Percentiles rank a stretch among this genome's conserved stretches.
Conservation (phyloP, 306 rosid genomes). For the Dryas octopetala region DNA sequence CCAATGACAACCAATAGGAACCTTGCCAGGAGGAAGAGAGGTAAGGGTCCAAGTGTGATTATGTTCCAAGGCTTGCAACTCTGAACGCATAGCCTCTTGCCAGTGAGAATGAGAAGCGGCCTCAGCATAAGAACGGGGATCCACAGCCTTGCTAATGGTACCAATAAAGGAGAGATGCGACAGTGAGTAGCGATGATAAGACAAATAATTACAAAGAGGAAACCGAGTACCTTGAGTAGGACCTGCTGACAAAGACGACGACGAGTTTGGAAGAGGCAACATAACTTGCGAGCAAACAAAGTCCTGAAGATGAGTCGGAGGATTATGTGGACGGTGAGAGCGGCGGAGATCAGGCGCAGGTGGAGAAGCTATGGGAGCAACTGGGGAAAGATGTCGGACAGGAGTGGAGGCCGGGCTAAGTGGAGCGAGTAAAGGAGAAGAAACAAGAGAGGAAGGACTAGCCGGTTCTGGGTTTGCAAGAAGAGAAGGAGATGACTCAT, state of each 20-base stretch:
- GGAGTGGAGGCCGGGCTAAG: no score
- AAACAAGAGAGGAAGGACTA: no score
- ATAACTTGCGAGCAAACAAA: no score
- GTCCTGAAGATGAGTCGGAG: no score
- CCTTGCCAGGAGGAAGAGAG: background rate
- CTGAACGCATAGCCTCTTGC: background rate
- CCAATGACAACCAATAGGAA: background rate
- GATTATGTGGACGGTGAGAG: no score
- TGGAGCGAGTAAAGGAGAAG: no score
- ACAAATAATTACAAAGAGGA: background rate
- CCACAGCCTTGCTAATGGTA: background rate
- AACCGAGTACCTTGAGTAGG: background rate
- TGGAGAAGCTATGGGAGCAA: no score
- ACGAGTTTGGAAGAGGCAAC: no score
- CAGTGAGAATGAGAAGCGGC: background rate
- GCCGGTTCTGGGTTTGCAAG: no score
- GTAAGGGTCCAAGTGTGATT: background rate
- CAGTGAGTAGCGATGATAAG: background rate
- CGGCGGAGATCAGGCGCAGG: no score
- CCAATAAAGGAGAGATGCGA: background rate
- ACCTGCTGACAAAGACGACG: background rate
- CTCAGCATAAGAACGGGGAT: background rate
- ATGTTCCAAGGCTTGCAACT: background rate
- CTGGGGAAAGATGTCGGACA: no score
- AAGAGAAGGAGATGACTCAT: no score